phyloP scores from a whole-genome alignment of 225 moss, liverwort and hornwort species.

The Asterella californica region DNA sequence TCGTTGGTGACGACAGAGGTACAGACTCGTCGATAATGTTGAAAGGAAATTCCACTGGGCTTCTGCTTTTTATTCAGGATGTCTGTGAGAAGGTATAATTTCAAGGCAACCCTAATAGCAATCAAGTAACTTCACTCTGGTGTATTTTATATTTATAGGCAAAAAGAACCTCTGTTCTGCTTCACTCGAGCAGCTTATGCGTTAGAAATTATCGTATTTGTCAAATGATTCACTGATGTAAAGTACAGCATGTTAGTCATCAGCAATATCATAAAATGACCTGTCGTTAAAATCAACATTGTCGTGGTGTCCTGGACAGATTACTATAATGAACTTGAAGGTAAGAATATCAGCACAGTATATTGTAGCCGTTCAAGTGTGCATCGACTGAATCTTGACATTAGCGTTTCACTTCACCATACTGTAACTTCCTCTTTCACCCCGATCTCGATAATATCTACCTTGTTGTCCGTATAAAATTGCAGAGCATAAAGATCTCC shows the following conservation, averaged over 20 bases:
- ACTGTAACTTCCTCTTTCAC: background rate
- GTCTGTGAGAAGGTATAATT: constrained; percentile 31
- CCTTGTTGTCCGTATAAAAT: background rate
- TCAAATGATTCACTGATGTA: background rate
- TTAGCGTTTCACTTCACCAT: background rate
- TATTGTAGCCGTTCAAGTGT: background rate
- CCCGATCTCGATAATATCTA: background rate
- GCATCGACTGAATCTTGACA: background rate
- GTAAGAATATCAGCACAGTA: background rate
- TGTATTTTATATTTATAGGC: background rate
- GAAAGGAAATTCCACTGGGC: constrained; percentile 18
- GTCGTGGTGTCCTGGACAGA: constrained; percentile 9
- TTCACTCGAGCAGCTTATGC: background rate
- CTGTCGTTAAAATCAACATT: background rate
- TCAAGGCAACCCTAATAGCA: no score
- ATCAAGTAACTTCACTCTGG: background rate
- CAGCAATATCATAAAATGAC: background rate
- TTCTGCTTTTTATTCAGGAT: constrained; percentile 26
- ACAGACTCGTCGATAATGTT: constrained; percentile 27
- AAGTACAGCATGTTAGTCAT: no score
- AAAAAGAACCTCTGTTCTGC: background rate
- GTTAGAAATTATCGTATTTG: background rate
- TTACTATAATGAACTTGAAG: constrained; percentile 26
- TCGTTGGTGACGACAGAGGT: constrained; percentile 18
- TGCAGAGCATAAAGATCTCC: background rate